phyloP scores from a whole-genome alignment of 2,329 filamentous ascomycete species.

The Trichoderma koningii region DNA sequence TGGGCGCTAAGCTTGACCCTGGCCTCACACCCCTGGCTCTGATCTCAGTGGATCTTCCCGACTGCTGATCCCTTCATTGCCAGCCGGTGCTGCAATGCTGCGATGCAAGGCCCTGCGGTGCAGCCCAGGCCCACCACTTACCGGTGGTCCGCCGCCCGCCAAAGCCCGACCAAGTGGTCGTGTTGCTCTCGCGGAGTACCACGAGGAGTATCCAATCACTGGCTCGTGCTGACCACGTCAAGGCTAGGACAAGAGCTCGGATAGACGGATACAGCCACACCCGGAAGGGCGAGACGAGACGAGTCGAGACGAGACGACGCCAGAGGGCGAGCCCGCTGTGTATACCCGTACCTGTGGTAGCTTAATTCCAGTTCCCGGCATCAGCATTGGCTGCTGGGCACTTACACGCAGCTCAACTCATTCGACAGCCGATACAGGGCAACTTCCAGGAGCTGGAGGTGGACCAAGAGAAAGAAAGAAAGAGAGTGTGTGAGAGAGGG shows the following conservation, averaged over 20 bases:
- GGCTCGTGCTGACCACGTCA: conserved; percentile 7
- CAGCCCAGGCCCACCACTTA: conserved; percentile 11
- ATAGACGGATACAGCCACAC: conserved; percentile 26
- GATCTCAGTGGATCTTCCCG: conserved; percentile 24
- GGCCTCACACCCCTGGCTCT: conserved; percentile 1
- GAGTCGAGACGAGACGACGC: background rate
- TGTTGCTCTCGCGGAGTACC: conserved; percentile 1
- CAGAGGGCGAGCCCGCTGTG: conserved; percentile 14
- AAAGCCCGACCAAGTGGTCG: conserved; percentile 24
- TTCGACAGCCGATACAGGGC: conserved; percentile 14
- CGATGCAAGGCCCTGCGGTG: conserved; percentile 25
- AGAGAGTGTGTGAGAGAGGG: background rate
- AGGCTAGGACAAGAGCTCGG: conserved; percentile 5
- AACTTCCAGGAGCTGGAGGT: background rate
- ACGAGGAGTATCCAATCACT: conserved; percentile 6
- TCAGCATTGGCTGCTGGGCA: background rate
- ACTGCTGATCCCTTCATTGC: conserved; percentile 21
- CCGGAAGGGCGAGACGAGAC: background rate
- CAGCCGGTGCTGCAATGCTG: conserved; percentile 19
- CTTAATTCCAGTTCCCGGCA: conserved; percentile 1
- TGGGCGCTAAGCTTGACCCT: conserved; percentile 21
- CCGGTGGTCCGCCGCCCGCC: conserved; percentile 27
- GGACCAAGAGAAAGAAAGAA: no score
- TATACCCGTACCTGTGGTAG: conserved; percentile 18
- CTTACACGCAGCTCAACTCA: conserved; percentile 17